Percentiles rank a stretch among this genome's conserved stretches.
phyloP scores from a whole-genome alignment of 257 asterid genomes.

The Solanum virginianum region DNA sequence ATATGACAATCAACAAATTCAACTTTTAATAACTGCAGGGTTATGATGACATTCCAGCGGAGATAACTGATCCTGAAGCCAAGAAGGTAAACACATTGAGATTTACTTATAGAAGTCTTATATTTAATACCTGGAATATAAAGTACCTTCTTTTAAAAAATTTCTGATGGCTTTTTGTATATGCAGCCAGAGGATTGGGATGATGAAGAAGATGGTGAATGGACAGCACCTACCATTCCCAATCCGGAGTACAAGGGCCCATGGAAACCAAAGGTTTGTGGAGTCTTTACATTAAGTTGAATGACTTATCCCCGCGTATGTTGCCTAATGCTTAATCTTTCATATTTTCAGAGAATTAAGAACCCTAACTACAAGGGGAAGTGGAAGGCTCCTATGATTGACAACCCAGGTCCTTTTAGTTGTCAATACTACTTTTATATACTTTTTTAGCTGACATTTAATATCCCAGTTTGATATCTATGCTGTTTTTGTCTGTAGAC shows the following conservation, averaged over 20 bases:
- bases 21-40: conserved; percentile 33
- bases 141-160: neutral
- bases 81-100: conserved; percentile 45
- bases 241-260: conserved; percentile 94
- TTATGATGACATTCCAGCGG: conserved; percentile 88
- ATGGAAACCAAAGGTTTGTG: conserved; percentile 66
- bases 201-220: conserved; percentile 94
- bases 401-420: conserved; percentile 54
- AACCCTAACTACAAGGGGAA: conserved; percentile 88
- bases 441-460: neutral
- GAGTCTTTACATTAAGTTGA: neutral
- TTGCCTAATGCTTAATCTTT: neutral
- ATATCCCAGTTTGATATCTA: neutral
- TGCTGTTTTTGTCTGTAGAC: conserved; percentile 28
- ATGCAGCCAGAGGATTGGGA: conserved; percentile 98
- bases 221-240: conserved; percentile 93
- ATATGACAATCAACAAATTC: neutral
- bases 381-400: conserved; percentile 88
- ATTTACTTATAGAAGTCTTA: neutral
- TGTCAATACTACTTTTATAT: neutral
- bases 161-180: neutral
- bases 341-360: conserved; percentile 49
- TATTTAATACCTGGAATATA: neutral
- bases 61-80: conserved; percentile 83
- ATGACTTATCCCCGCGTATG: neutral